Base-by-base conservation (phyloP, 1,139 yeast genomes). In the Hemisphaericaspora lyxosophila region DNA sequence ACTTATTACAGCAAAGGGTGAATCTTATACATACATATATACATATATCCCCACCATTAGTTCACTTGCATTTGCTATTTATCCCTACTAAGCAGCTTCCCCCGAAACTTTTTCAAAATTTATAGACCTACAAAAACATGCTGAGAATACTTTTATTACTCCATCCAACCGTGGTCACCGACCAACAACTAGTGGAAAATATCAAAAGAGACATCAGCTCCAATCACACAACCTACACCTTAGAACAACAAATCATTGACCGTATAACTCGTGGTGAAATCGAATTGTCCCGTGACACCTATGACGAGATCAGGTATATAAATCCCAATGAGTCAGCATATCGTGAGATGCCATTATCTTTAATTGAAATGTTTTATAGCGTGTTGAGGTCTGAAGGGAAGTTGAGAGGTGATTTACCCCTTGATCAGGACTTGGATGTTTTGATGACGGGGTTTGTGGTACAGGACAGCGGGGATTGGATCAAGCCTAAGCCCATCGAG, bases 131-230 rank as follows among this genome's bases (percentile, higher is more conserved):
- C 29, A 17, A n/a, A 29, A 26, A n/a, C 13, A 38, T 38, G 41
- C 22, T 42, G 2, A 38, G 41, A 24, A 42, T 48, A 16, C 46
- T 49, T 31, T 63, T 85, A 31, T 67, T 85, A 38, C 70, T 85
- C 36, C 90, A 85, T 50, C 92, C 94, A 9, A 80, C 86, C 5
- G 75, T 80, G 38, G 89, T 85, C 5, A 77, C 86, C 0, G 74
- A 78, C 31, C 82, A 81, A 25, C 66, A 60, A 16, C 44, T 59
- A 28, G 79, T 82, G 17, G 73, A 65, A 33, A 38, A 49, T 2
- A 57, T 64, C 33, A 75, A 78, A 49, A 42, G 33, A 28, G 48
- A 42, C 39, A 57, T 46, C 16, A 26, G 42, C 14, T 32, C 46
- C 26, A 36, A 47, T 11, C 51, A 55, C 24, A 35, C 55, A 60